phyloP scores from a whole-genome alignment of 2,329 filamentous ascomycete genomes.

The Pseudogymnoascus sp. region DNA sequence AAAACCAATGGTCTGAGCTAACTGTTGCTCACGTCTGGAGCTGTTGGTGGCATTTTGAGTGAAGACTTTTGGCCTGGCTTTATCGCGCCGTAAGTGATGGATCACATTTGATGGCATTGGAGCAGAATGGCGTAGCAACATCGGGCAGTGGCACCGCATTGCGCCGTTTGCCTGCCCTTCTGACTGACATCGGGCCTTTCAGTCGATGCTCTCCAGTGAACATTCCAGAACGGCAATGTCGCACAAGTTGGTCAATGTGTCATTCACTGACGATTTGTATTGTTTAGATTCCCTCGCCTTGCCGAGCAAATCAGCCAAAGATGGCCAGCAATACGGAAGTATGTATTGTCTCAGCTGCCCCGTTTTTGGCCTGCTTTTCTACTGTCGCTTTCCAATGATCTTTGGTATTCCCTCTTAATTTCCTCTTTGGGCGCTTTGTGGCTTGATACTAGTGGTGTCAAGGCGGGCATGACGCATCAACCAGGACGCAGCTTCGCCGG shows the following conservation, averaged over 20 bases:
- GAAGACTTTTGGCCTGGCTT: neutral
- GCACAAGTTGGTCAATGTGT: neutral
- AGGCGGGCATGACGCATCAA: neutral
- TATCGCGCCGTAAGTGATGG: constrained; percentile 2
- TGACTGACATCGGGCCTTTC: constrained; percentile 5
- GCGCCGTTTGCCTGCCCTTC: neutral
- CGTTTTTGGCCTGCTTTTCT: neutral
- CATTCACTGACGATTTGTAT: constrained; percentile 8
- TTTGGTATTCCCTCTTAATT: constrained; percentile 5
- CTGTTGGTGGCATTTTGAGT: neutral
- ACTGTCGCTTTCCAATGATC: neutral
- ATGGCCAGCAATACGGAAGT: constrained; percentile 7
- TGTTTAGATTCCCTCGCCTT: constrained; percentile 2
- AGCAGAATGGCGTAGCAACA: neutral
- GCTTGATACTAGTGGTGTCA: neutral
- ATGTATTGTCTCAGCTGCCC: constrained; percentile 5
- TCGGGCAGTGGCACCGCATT: constrained; percentile 1
- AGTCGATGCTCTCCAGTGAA: constrained; percentile 1
- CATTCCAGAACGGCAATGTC: constrained; percentile 9
- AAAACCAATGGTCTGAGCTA: constrained; percentile 9
- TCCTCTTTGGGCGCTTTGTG: constrained; percentile 7
- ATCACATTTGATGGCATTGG: neutral
- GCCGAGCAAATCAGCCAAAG: constrained; percentile 1
- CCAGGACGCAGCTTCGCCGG: neutral
- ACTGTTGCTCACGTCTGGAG: constrained; percentile 1